phyloP scores from a whole-genome alignment of 176 grass and related monocot species.

The Metroxylon sagu region DNA sequence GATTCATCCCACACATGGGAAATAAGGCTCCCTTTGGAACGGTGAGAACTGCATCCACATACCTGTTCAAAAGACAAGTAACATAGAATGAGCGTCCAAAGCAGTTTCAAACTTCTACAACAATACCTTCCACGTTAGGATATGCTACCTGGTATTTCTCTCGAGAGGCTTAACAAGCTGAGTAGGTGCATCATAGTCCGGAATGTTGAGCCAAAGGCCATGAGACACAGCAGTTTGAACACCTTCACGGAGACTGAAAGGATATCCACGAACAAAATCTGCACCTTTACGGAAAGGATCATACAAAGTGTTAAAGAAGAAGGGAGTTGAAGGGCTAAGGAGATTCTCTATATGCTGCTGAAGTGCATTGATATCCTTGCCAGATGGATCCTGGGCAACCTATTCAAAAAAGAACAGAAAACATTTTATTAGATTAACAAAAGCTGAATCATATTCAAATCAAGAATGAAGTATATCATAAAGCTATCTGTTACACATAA shows the following conservation, averaged over 20 bases:
- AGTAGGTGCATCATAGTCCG: conserved; percentile 92
- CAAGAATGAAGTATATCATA: too few relatives aligned
- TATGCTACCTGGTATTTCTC: conserved; percentile 54
- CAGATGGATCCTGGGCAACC: conserved; percentile 85
- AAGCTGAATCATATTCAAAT: background rate
- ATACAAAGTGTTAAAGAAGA: conserved; percentile 93
- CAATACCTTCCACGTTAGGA: background rate
- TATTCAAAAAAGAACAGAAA: conserved; percentile 9
- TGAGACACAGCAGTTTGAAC: conserved; percentile 68
- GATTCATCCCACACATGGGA: conserved; percentile 80
- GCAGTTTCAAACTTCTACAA: too few relatives aligned
- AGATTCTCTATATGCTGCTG: conserved; percentile 95
- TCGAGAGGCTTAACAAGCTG: conserved; percentile 86
- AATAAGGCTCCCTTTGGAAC: conserved; percentile 62
- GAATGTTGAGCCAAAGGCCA: conserved; percentile 88
- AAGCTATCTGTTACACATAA: too few relatives aligned
- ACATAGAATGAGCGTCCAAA: background rate
- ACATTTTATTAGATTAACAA: too few relatives aligned
- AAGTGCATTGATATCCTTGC: conserved; percentile 83
- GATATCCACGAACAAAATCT: conserved; percentile 88
- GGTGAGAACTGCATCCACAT: conserved; percentile 73
- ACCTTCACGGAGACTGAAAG: conserved; percentile 84
- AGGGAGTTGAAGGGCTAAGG: conserved; percentile 62
- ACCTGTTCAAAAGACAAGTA: conserved; percentile 24
- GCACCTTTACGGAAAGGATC: conserved; percentile 79